phyloP scores from a whole-genome alignment of 768 basidiomycete species.

The Naematelia encephala region DNA sequence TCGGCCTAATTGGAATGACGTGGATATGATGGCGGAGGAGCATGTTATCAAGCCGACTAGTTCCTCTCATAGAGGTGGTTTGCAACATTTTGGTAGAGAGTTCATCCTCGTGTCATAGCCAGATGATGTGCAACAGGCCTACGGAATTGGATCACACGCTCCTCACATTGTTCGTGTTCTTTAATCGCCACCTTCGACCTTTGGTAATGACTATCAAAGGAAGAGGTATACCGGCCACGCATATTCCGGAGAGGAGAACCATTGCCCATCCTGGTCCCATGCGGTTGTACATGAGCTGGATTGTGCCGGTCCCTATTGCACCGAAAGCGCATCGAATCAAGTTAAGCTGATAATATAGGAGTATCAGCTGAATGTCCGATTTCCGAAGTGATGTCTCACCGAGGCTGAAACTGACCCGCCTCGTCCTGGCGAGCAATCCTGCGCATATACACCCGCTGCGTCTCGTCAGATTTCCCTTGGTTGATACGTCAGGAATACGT shows the following conservation, averaged over 20 bases:
- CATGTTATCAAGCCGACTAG: too few species aligned
- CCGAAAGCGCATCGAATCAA: conserved; percentile 46
- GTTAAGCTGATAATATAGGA: conserved; percentile 38
- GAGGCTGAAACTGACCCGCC: conserved; percentile 48
- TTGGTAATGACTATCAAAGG: conserved; percentile 27
- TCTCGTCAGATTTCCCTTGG: too few species aligned
- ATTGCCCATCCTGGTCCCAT: conserved; percentile 47
- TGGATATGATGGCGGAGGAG: too few species aligned
- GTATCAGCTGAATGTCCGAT: neutral
- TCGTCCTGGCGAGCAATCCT: conserved; percentile 49
- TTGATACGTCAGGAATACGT: too few species aligned
- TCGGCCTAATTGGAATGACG: too few species aligned
- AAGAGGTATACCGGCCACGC: conserved; percentile 28
- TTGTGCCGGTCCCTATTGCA: conserved; percentile 38
- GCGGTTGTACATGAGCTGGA: conserved; percentile 34
- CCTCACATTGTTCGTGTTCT: too few species aligned
- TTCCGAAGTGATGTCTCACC: conserved; percentile 40
- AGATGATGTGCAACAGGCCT: too few species aligned
- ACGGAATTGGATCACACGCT: too few species aligned
- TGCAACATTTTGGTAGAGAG: too few species aligned
- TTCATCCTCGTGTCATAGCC: too few species aligned
- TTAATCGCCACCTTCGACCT: conserved; percentile 36
- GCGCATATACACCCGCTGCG: conserved; percentile 40
- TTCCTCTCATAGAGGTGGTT: too few species aligned
- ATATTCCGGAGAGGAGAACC: conserved; percentile 38